Percentiles rank a stretch among this genome's conserved stretches.
Conservation (phyloP, 2,329 filamentous ascomycete genomes). For the Cladophialophora exuberans region DNA sequence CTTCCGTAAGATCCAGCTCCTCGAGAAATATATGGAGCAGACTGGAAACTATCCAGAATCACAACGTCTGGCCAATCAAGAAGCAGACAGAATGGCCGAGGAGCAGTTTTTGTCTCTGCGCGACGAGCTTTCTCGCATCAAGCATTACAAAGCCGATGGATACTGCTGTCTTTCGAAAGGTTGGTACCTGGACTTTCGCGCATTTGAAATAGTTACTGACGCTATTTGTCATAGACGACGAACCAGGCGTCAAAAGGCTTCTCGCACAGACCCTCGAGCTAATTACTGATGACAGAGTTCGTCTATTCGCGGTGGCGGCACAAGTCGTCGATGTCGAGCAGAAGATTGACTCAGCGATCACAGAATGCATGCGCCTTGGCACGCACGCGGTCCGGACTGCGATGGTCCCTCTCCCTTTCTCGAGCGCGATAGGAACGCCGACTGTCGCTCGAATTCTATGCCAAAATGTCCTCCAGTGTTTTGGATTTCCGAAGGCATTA, state of each 20-base stretch:
- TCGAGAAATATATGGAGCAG: constrained; percentile 30
- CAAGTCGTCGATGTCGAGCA: constrained; percentile 41
- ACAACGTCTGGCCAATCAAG: constrained; percentile 32
- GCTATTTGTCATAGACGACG: constrained; percentile 34
- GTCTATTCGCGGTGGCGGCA: constrained; percentile 40
- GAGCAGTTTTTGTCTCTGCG: constrained; percentile 31
- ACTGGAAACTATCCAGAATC: constrained; percentile 33
- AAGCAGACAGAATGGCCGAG: constrained; percentile 26
- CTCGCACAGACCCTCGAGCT: constrained; percentile 37
- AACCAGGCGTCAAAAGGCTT: constrained; percentile 36
- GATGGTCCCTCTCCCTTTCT: constrained; percentile 33
- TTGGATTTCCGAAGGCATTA: constrained; percentile 32
- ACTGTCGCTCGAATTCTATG: constrained; percentile 33
- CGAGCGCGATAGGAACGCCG: constrained; percentile 32
- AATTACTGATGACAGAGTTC: constrained; percentile 40
- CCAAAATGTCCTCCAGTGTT: constrained; percentile 32
- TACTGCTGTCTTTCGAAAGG: constrained; percentile 33
- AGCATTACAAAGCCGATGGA: constrained; percentile 33
- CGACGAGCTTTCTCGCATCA: constrained; percentile 29
- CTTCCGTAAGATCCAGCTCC: constrained; percentile 31
- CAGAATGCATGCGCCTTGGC: constrained; percentile 39
- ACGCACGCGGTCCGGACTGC: constrained; percentile 36
- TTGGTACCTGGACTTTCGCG: constrained; percentile 2
- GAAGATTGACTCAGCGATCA: constrained; percentile 41
- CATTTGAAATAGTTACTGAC: not conserved